Evolutionary conservation across 768 basidiomycete species (phyloP), one percentile per base, ranked within the genome.

Genomic region (Leccinum pellstonianum): DNA sequence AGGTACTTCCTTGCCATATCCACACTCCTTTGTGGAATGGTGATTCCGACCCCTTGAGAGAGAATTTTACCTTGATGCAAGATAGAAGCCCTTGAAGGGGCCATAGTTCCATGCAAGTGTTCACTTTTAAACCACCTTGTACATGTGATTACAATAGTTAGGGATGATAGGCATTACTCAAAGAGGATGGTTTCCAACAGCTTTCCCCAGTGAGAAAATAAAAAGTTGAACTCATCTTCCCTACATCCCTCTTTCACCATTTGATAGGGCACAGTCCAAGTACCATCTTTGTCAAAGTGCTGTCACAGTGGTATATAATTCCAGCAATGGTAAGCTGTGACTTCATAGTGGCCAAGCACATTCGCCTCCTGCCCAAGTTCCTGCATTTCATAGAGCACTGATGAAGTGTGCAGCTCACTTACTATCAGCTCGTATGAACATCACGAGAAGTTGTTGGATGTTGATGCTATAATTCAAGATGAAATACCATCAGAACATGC

Each of bases 261-360:
- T 12, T 65, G 62, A 25, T 65, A 65, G 1, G 59, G 37, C 1
- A 65, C 15, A 0, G 59, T 65, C 54, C 55, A 65, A 5, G 54
- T 19, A 1, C 10, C 43, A 17, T 62, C 57, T 5, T 47, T 23
- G 50, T 62, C 57, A 0, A 52, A 41, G 15, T 59, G 61, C 11
- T 57, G 51, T 2, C 6, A 25, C 23, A 47, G 58, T 0, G 38
- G 55, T 0, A 65, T 17, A 4, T 65, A 64, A 31, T 65, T 64
- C 55, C 62, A 65, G 14, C 64, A 61, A 8, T 64, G 55, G 27
- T 35, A 61, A 0, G 48, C 59, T 0, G 55, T 65, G 0, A 23
- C 23, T 14, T 55, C 57, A 12, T 65, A 55, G 7, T 8, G 5
- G 1, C 56, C 37, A 3, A 61, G 52, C 0, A 43, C 37, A 1